phyloP scores from a whole-genome alignment of 2,329 filamentous ascomycete genomes.

The Hypocreales sp. region DNA sequence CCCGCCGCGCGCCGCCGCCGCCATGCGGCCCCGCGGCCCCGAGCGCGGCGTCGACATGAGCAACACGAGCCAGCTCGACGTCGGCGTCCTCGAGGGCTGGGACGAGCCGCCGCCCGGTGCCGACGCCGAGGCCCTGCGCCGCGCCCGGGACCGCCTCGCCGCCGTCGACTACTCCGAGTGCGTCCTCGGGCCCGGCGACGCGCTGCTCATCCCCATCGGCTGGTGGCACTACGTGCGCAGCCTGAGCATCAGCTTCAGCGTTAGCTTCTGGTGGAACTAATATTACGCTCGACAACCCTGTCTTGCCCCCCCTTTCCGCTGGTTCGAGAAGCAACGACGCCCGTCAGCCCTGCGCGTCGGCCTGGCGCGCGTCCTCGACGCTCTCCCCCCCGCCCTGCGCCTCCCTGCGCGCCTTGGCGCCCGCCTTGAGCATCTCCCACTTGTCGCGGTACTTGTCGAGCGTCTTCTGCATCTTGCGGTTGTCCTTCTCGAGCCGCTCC shows the following conservation, averaged over 20 bases:
- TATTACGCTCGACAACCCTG: not conserved
- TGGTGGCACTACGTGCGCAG: conserved; percentile 98
- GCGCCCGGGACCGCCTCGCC: conserved; percentile 32
- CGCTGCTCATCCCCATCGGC: conserved; percentile 75
- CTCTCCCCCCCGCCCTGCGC: conserved; percentile 23
- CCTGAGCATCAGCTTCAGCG: conserved; percentile 75
- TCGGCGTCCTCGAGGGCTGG: conserved; percentile 53
- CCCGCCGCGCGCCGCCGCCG: conserved; percentile 42
- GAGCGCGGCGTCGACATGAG: conserved; percentile 75
- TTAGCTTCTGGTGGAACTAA: conserved; percentile 90
- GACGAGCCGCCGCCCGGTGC: conserved; percentile 19
- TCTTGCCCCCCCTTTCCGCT: not conserved
- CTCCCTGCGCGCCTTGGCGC: conserved; percentile 38
- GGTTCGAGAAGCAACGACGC: too few relatives aligned
- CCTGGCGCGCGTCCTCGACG: conserved; percentile 17
- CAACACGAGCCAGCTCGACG: conserved; percentile 71
- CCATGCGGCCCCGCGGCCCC: conserved; percentile 43
- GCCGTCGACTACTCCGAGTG: conserved; percentile 57
- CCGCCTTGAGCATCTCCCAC: conserved; percentile 46
- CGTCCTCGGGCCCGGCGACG: conserved; percentile 67
- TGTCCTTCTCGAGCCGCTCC: conserved; percentile 49
- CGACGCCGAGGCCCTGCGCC: conserved; percentile 17
- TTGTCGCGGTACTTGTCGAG: conserved; percentile 42
- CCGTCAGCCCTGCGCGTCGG: conserved; percentile 3
- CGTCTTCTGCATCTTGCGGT: conserved; percentile 38